Evolutionary conservation across 495 filamentous ascomycete genomes (phyloP).

Genomic region (Aspergillus hancockii): DNA sequence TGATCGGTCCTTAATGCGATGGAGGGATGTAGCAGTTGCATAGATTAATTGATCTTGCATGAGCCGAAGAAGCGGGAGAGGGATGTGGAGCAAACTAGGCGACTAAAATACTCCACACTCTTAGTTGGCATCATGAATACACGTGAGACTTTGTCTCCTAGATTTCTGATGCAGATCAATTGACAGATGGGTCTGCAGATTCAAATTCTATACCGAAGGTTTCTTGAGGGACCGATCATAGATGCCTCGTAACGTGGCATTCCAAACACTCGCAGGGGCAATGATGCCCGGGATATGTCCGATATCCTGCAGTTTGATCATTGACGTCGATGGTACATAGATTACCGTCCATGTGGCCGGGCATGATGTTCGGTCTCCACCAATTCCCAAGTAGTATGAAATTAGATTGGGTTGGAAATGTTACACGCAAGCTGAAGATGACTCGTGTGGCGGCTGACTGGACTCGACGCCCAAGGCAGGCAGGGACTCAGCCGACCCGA

Average conservation of each 20-base stretch:
- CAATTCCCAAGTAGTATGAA: background rate
- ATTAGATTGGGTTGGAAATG: background rate
- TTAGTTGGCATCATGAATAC: background rate
- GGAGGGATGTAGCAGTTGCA: background rate
- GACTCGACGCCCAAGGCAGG: background rate
- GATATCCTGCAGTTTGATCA: background rate
- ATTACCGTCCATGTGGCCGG: background rate
- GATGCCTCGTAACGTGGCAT: no score
- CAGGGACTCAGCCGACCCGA: slow-evolving; percentile 17
- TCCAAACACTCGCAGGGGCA: background rate
- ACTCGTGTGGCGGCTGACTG: background rate
- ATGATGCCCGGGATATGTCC: background rate
- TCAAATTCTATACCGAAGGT: background rate
- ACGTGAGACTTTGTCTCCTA: background rate
- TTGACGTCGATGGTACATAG: background rate
- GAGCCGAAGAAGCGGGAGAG: background rate
- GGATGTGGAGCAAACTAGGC: slow-evolving; percentile 9
- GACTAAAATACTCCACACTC: slow-evolving; percentile 5
- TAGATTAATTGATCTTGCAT: background rate
- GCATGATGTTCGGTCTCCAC: background rate
- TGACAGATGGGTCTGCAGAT: background rate
- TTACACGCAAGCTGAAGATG: background rate
- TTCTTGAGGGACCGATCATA: background rate
- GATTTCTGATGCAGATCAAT: background rate
- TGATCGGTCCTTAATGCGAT: background rate